phyloP scores from a whole-genome alignment of 1,284 basidiomycete species.

The Papiliotrema laurentii region DNA sequence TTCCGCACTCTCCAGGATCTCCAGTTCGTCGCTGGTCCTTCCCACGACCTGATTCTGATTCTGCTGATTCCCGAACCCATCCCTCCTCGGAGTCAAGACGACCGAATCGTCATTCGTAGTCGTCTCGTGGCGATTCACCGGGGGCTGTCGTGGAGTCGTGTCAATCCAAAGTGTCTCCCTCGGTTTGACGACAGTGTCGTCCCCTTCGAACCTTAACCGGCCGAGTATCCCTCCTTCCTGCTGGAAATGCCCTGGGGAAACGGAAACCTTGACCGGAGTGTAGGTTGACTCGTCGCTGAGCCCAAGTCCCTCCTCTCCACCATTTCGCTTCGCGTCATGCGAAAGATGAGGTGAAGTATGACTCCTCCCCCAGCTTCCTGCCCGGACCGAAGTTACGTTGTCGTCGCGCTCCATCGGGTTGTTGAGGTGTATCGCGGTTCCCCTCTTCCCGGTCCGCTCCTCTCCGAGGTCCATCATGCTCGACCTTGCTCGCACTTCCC shows the following conservation, averaged over 20 bases:
- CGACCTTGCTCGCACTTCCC: not conserved
- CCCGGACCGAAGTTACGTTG: too few relatives aligned
- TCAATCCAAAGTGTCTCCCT: constrained; percentile 1
- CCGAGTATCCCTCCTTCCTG: constrained; percentile 28
- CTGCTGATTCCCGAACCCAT: not conserved
- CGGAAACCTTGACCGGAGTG: too few relatives aligned
- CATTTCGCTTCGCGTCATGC: too few relatives aligned
- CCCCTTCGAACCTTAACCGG: constrained; percentile 18
- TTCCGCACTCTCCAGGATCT: constrained; percentile 18
- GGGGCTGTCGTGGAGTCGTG: not conserved
- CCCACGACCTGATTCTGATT: not conserved
- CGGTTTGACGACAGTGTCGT: not conserved
- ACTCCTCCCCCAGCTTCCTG: not conserved
- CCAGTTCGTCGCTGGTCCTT: constrained; percentile 13
- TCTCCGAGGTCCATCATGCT: not conserved
- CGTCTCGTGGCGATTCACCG: not conserved
- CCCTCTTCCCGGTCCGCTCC: not conserved
- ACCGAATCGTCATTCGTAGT: not conserved
- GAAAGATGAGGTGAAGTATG: not conserved
- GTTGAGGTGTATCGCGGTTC: not conserved
- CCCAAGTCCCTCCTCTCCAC: too few relatives aligned
- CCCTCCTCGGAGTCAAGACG: not conserved
- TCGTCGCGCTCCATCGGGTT: not conserved
- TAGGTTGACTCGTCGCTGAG: too few relatives aligned
- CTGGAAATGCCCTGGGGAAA: constrained; percentile 14